Evolutionary conservation across 768 basidiomycete genomes (phyloP).

Genomic region (Sarcomyxa edulis): DNA sequence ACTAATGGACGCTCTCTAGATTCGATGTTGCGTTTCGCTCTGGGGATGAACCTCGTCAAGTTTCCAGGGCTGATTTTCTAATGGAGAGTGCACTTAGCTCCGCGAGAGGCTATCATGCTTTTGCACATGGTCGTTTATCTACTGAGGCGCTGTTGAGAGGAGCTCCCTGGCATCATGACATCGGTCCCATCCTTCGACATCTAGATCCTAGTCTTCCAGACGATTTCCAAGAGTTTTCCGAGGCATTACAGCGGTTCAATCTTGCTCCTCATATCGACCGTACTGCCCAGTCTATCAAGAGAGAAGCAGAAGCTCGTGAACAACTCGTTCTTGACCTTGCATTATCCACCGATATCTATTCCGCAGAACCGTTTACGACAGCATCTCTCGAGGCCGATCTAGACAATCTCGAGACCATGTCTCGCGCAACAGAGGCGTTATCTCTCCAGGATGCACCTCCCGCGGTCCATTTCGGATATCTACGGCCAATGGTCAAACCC

Average conservation of each 20-base stretch:
- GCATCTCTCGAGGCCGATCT: slow-evolving; percentile 17
- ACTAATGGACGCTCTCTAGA: too few relatives aligned
- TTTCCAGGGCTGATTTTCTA: slow-evolving; percentile 53
- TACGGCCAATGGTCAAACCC: slow-evolving; percentile 43
- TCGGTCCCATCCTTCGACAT: slow-evolving; percentile 38
- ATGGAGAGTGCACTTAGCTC: slow-evolving; percentile 48
- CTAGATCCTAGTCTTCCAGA: slow-evolving; percentile 32
- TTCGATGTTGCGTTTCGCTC: slow-evolving; percentile 58
- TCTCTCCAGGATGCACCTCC: slow-evolving; percentile 53
- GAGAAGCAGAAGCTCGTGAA: slow-evolving; percentile 52
- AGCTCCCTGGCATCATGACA: slow-evolving; percentile 51
- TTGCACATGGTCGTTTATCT: slow-evolving; percentile 44
- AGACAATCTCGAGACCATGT: slow-evolving; percentile 45
- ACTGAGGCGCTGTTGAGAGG: slow-evolving; percentile 27
- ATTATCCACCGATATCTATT: slow-evolving; percentile 55
- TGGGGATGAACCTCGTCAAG: slow-evolving; percentile 37
- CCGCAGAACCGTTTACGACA: slow-evolving; percentile 33
- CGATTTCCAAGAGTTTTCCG: slow-evolving; percentile 27
- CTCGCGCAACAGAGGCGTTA: slow-evolving; percentile 41
- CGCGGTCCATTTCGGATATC: slow-evolving; percentile 55
- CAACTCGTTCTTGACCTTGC: slow-evolving; percentile 60
- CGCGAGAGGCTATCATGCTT: slow-evolving; percentile 44
- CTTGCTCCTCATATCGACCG: slow-evolving; percentile 30
- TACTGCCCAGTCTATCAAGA: slow-evolving; percentile 33
- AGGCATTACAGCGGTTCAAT: slow-evolving; percentile 39